Base-by-base conservation (phyloP, 371 early-diverging fungal genomes). In the Catenaria anguillulae region DNA sequence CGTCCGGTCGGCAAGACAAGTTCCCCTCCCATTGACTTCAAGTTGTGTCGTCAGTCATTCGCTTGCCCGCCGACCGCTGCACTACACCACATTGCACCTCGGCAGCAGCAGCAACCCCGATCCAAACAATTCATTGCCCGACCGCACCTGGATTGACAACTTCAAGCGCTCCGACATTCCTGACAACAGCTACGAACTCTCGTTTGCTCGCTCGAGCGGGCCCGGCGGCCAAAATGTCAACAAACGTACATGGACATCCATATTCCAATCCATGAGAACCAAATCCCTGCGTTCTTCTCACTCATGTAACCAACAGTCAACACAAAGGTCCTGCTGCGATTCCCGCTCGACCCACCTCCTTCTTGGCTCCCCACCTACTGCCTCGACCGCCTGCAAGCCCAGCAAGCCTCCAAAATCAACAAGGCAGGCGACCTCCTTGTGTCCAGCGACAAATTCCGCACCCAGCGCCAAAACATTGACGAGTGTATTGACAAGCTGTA, bases 161-260 rank as follows among this genome's bases (percentile, higher is more conserved):
- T 58, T 58, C 36, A 15, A 13, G 19, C 3, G 0, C 26, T 13
- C 8, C 31, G 8, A n/a, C 19, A 58, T 58, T 21, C 58, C 58
- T 1, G 8, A 8, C 6, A 36, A 19, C 26, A 17, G 36, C 17
- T 58, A 58, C 58, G 15, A 15, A 15, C 12, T 65, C 52, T n/a
- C 73, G 31, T 84, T 76, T 63, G 75, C 78, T 37, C 73, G 85
- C 55, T 76, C 79, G 62, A 81, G 87, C 68, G 90, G 90, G 1
- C 88, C 92, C 10, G 92, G 92, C 35, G 91, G 92, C 33, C 92
- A 92, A 66, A 92, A 92, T 68, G 93, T 93, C 45, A 93, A 92
- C 78, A 91, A 91, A 79, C 82, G 85, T n/a, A n/a, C n/a, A n/a
- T n/a, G n/a, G n/a, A n/a, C n/a, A n/a, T n/a, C n/a, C n/a, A n/a